Evolutionary conservation across 2,329 filamentous ascomycete species (phyloP), one percentile per base, ranked within the genome.

Genomic region (Trichoderma oligosporum): DNA sequence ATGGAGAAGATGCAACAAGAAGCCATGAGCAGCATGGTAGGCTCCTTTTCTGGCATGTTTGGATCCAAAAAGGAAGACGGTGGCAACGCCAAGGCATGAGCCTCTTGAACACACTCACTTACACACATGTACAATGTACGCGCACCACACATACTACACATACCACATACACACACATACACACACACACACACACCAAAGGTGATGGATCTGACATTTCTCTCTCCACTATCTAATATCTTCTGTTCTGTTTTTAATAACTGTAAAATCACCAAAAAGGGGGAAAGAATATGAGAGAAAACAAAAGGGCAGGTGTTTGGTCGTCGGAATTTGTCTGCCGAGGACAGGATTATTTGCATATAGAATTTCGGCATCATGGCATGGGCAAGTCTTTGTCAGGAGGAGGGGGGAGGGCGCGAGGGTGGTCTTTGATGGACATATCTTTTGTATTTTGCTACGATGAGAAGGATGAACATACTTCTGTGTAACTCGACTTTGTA

Each of bases 21-120:
- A 74, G 87, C 88, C 66, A 92, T 96, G 87, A 89, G 88, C 75
- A 90, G 83, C 68, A 96, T 96, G 90, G 94, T 93, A 82, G 83
- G 82, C 58, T 87, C 86, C 25, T 85, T 94, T 66, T 64, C 62
- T 14, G 66, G 67, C 54, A 62, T 65, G 48, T 72, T 73, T 54
- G 62, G 61, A 7, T 36, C 62, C 18, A 62, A 63, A 35, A 57
- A 57, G 36, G 53, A 54, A 22, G 48, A 42, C 9, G 39, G 33
- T 47, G 39, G 35, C 49, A 56, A 59, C 11, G 61, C 61, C 53
- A 65, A 62, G 58, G 61, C 61, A 7, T 64, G 16, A 62, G 25
- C 35, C 14, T 7, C 24, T 16, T 36, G n/a, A n/a, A n/a, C n/a
- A n/a, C n/a, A n/a, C n/a, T n/a, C n/a, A n/a, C n/a, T n/a, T n/a